A percentile compares a stretch with the other conserved stretches of the same genome.
These are phyloP conservation scores for Jaminaea rosea DNA, from an alignment of 1,284 basidiomycete genomes.

Conservation along the genomic window DNA sequence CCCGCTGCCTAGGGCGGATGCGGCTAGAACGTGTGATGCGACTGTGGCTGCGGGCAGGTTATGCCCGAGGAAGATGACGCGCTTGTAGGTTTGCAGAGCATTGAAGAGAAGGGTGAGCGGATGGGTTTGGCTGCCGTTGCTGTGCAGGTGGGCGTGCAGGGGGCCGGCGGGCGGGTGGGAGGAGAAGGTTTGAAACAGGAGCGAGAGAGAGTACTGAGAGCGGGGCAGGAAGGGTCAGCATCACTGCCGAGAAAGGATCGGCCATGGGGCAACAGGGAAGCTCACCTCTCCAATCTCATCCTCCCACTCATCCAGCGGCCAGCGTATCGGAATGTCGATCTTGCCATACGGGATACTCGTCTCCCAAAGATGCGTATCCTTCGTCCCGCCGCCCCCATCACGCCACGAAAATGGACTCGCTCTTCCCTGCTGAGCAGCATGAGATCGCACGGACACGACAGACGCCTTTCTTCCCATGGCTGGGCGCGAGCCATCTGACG, in stretches of 20 bases:
- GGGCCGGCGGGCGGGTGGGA: slow-evolving; percentile 60
- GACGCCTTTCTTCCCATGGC: slow-evolving; percentile 47
- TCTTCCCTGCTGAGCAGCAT: too few species aligned
- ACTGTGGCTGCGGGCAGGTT: slow-evolving; percentile 66
- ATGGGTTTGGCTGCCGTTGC: slow-evolving; percentile 78
- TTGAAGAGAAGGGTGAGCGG: slow-evolving; percentile 91
- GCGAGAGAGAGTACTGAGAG: slow-evolving; percentile 79
- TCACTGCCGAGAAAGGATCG: too few species aligned
- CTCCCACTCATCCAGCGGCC: slow-evolving; percentile 46
- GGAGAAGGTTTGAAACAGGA: slow-evolving; percentile 79
- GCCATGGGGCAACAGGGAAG: too few species aligned
- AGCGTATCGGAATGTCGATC: slow-evolving; percentile 20
- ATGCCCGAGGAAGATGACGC: slow-evolving; percentile 86
- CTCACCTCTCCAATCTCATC: slow-evolving; percentile 92
- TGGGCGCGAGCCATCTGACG: too few species aligned
- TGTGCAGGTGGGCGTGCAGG: slow-evolving; percentile 81
- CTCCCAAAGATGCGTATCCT: slow-evolving; percentile 89
- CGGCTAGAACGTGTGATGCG: slow-evolving; percentile 79
- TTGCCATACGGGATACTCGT: slow-evolving; percentile 63
- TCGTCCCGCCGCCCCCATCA: too few species aligned
- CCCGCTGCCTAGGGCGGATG: slow-evolving; percentile 81
- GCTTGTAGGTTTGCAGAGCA: slow-evolving; percentile 82
- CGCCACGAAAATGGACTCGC: too few species aligned
- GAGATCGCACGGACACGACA: slow-evolving; percentile 5
- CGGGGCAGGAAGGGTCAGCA: neutral